Evolutionary conservation across 805 yeast species (phyloP).

Genomic region (Suhomyces pyralidae): DNA sequence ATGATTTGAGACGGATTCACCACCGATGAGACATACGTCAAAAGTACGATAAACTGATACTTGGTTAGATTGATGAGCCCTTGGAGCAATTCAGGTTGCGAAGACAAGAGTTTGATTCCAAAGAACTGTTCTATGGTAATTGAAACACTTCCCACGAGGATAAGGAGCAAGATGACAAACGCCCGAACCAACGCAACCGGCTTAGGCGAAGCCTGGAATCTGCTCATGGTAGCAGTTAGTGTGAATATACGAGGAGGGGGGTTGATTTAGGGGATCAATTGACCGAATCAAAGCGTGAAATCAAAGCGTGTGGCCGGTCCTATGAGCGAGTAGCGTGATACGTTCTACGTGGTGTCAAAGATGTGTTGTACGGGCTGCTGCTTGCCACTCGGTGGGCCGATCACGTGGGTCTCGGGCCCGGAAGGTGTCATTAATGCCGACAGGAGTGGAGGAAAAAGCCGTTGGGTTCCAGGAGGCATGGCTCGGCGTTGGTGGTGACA

Average conservation of each 20-base stretch:
- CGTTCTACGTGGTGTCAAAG: neutral
- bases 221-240: neutral
- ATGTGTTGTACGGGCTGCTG: neutral
- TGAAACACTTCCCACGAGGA: conserved; percentile 31
- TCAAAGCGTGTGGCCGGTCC: neutral
- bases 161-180: conserved; percentile 17
- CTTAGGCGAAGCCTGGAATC: conserved; percentile 3
- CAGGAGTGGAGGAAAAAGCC: neutral
- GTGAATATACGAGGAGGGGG: neutral
- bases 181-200: conserved; percentile 22
- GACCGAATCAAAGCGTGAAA: neutral
- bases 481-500: neutral
- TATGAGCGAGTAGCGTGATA: neutral
- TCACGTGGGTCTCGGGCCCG: neutral
- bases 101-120: conserved; percentile 28
- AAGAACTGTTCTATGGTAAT: conserved; percentile 47
- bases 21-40: conserved; percentile 48
- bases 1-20: conserved; percentile 53
- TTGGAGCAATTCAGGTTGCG: conserved; percentile 34
- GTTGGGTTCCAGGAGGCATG: neutral
- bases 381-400: neutral
- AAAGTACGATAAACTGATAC: conserved; percentile 51
- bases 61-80: conserved; percentile 53
- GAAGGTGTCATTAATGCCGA: neutral
- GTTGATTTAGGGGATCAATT: neutral